Percentiles rank a stretch among this genome's conserved stretches.
Conservation (phyloP, 139 green algal genomes). For the Tetraselmis striata region DNA sequence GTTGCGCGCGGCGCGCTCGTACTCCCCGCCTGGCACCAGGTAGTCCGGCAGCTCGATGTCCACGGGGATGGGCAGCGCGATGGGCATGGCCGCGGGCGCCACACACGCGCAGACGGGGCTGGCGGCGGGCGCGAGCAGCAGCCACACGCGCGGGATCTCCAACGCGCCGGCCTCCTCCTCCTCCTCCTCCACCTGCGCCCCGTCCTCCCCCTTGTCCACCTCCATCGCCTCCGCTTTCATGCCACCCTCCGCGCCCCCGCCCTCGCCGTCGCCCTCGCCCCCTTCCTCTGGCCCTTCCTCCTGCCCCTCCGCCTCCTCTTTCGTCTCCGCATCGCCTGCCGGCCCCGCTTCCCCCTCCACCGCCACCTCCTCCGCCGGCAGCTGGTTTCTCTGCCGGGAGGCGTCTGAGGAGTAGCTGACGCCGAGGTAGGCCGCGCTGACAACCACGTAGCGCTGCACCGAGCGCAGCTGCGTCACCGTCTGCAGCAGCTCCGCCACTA, state of each 20-base stretch:
- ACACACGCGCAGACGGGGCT: constrained; percentile 1
- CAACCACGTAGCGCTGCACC: constrained; percentile 40
- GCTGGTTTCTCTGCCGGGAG: background rate
- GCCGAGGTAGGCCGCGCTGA: constrained; percentile 34
- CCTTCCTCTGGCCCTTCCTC: background rate
- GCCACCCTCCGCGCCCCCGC: too few relatives aligned
- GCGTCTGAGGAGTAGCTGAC: background rate
- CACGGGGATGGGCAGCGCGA: constrained; percentile 49
- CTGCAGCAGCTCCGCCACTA: constrained; percentile 10
- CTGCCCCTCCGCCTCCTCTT: background rate
- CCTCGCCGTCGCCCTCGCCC: background rate
- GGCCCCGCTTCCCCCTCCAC: background rate
- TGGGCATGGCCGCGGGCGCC: background rate
- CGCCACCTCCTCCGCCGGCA: background rate
- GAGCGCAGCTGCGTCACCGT: constrained; percentile 21
- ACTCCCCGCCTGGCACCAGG: constrained; percentile 33
- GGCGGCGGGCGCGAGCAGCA: background rate
- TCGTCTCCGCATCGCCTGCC: too few relatives aligned
- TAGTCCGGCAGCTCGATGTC: constrained; percentile 69
- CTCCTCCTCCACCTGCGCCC: background rate
- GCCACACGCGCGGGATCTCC: background rate
- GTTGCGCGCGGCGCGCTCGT: background rate
- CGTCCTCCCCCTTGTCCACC: background rate
- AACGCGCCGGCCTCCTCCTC: background rate
- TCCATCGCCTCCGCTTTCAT: background rate